Evolutionary conservation across 306 rosid species (phyloP).

Genomic region (Citrullus colocynthis): DNA sequence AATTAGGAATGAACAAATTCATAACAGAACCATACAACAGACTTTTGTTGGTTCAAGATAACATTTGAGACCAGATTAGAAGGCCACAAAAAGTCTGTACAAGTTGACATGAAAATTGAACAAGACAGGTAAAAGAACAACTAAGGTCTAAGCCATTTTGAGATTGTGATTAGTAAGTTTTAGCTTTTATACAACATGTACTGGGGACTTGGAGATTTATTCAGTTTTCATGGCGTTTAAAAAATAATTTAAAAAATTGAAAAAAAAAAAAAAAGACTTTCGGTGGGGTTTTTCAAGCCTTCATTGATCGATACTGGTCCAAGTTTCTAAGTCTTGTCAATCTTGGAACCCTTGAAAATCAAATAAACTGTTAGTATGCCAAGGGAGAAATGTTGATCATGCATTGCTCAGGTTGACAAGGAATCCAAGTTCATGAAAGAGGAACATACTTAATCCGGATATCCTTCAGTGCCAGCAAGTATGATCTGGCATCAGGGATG

Average conservation of each 20-base stretch:
- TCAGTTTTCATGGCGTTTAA: too few relatives aligned
- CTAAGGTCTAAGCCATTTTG: not conserved
- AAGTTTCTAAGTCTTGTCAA: not conserved
- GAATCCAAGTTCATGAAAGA: slow-evolving; percentile 9
- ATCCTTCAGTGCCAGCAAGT: slow-evolving; percentile 75
- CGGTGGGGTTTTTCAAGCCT: not conserved
- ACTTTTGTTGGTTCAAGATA: not conserved
- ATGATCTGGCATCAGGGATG: slow-evolving; percentile 82
- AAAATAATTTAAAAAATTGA: too few relatives aligned
- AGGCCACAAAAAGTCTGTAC: not conserved
- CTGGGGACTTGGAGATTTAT: not conserved
- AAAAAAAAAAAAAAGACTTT: too few relatives aligned
- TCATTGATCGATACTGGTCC: not conserved
- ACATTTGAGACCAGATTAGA: not conserved
- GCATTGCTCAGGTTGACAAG: slow-evolving; percentile 8
- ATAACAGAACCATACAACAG: not conserved
- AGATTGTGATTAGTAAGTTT: not conserved
- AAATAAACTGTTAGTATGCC: not conserved
- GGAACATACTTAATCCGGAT: slow-evolving; percentile 51
- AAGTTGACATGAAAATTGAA: not conserved
- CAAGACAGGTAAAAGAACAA: not conserved
- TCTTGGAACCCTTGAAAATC: not conserved
- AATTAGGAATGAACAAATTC: not conserved
- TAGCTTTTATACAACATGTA: not conserved
- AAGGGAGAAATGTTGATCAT: not conserved